phyloP scores from a whole-genome alignment of 2,329 filamentous ascomycete genomes.

The Cyphellophora europaea region DNA sequence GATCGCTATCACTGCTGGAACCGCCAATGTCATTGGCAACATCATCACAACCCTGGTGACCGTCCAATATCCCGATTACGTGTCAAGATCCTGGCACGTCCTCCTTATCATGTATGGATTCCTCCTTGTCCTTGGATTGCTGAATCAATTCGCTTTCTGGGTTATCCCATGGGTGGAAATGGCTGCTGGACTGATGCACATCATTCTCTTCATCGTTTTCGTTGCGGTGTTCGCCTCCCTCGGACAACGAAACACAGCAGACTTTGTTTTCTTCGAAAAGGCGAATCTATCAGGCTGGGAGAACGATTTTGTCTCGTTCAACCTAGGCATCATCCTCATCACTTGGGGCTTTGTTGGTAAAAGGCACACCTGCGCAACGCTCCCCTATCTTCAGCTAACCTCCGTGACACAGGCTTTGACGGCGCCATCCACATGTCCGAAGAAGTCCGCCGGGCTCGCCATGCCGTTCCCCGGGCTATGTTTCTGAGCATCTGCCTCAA shows the following conservation, averaged over 20 bases:
- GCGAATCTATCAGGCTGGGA: constrained; percentile 22
- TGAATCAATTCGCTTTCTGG: constrained; percentile 21
- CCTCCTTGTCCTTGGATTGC: constrained; percentile 20
- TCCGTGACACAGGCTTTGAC: constrained; percentile 24
- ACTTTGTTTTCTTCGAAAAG: constrained; percentile 25
- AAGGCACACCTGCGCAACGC: constrained; percentile 25
- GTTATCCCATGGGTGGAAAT: constrained; percentile 29
- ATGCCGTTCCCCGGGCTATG: constrained; percentile 25
- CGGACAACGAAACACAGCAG: constrained; percentile 20
- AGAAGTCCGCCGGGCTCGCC: constrained; percentile 24
- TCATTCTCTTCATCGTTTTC: constrained; percentile 26
- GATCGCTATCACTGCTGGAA: constrained; percentile 18
- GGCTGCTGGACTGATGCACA: constrained; percentile 23
- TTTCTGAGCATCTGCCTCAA: constrained; percentile 24
- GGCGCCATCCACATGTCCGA: constrained; percentile 23
- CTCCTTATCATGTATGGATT: constrained; percentile 30
- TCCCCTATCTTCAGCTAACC: constrained; percentile 26
- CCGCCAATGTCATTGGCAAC: constrained; percentile 23
- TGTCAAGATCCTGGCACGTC: constrained; percentile 9
- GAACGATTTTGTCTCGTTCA: constrained; percentile 24
- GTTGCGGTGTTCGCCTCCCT: constrained; percentile 24
- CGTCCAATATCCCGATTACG: constrained; percentile 9
- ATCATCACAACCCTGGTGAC: constrained; percentile 3
- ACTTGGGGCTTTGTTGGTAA: constrained; percentile 28
- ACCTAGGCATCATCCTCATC: constrained; percentile 27